phyloP scores from a whole-genome alignment of 306 rosid genomes.

The Nissolia schottii region DNA sequence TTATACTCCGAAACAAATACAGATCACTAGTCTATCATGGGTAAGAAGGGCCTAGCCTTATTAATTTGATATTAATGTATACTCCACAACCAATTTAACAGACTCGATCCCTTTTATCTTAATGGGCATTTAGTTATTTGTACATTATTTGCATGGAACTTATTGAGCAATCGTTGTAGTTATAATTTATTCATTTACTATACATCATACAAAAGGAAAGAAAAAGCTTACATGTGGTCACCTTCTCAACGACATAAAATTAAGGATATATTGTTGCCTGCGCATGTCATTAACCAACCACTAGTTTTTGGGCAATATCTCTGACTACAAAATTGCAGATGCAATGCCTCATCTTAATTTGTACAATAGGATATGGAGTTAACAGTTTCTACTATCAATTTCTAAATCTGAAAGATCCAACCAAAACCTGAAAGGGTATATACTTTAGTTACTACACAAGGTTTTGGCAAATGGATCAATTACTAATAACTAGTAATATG shows the following conservation, averaged over 20 bases:
- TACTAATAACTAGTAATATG: neutral
- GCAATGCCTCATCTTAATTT: neutral
- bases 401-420: neutral
- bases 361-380: neutral
- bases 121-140: neutral
- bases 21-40: constrained; percentile 22
- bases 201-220: neutral
- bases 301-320: neutral
- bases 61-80: constrained; percentile 21
- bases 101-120: neutral
- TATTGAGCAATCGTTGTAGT: neutral
- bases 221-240: neutral
- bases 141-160: constrained; percentile 10
- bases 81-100: constrained; percentile 13
- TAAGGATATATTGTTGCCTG: neutral
- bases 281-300: neutral
- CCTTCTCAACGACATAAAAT: neutral
- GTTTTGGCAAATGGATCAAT: neutral
- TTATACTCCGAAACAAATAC: constrained; percentile 21
- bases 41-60: constrained; percentile 26
- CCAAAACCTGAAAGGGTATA: neutral
- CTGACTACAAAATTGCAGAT: neutral
- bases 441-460: neutral
- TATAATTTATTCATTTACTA: neutral
- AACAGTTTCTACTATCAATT: neutral